These are phyloP conservation scores for Saitozyma sp. DNA, from an alignment of 768 basidiomycete species.

Conservation along the genomic window DNA sequence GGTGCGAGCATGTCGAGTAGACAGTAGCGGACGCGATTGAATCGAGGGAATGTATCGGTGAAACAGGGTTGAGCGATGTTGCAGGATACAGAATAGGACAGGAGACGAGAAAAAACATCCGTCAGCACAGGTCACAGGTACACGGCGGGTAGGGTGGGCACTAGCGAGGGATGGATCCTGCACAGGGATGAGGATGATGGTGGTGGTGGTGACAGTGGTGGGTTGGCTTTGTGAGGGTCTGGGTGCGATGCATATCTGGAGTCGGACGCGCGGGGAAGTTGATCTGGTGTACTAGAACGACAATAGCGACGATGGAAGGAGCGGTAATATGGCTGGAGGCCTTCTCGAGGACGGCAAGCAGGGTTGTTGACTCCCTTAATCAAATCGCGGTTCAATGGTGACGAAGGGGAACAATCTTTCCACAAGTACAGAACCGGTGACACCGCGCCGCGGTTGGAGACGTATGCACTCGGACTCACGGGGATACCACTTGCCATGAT, in stretches of 20 bases:
- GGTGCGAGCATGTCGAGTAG: no score
- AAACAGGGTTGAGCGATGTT: neutral
- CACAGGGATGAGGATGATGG: neutral
- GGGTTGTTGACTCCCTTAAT: no score
- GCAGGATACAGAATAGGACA: neutral
- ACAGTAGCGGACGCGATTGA: no score
- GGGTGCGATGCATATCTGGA: neutral
- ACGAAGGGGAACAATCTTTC: neutral
- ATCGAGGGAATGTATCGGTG: no score
- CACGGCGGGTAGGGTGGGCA: neutral
- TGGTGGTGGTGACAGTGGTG: neutral
- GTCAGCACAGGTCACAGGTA: neutral
- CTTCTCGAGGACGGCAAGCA: no score
- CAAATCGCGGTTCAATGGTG: no score
- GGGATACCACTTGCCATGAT: constrained; percentile 38
- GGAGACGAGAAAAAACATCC: neutral
- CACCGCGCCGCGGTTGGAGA: neutral
- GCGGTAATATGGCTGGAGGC: no score
- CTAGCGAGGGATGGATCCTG: no score
- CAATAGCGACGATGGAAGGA: no score
- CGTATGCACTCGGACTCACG: constrained; percentile 18
- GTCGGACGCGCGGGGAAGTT: neutral
- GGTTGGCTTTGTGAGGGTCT: no score
- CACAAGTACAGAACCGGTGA: neutral
- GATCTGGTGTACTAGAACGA: no score